Conservation (phyloP, 768 basidiomycete species). For the Suillus sp. region DNA sequence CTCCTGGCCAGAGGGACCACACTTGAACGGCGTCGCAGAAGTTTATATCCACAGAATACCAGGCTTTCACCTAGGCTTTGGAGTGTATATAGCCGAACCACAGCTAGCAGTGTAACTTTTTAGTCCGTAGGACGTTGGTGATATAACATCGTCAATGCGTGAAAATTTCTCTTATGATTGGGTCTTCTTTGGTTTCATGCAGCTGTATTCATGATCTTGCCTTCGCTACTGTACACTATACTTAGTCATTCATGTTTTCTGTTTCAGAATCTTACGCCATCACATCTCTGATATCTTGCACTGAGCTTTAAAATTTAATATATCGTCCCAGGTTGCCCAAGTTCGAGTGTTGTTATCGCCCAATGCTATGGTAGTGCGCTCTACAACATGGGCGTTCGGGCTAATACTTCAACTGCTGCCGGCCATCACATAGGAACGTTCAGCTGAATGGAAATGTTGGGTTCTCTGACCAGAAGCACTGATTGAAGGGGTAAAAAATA, state of each 20-base stretch:
- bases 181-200: background rate
- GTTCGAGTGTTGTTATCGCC: background rate
- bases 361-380: background rate
- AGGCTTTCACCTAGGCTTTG: slow-evolving; percentile 23
- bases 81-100: slow-evolving; percentile 21
- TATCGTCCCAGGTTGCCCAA: background rate
- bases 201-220: slow-evolving; percentile 2
- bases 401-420: background rate
- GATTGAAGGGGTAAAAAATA: background rate
- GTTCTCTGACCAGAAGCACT: background rate
- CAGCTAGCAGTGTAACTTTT: slow-evolving; percentile 29
- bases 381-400: background rate
- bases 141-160: background rate
- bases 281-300: background rate
- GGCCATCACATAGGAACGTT: background rate
- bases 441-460: background rate
- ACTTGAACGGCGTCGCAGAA: slow-evolving; percentile 27
- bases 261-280: background rate
- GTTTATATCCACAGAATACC: slow-evolving; percentile 18
- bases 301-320: background rate
- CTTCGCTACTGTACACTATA: slow-evolving; percentile 2
- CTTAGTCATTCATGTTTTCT: background rate
- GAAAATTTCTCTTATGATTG: background rate
- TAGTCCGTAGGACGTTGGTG: background rate
- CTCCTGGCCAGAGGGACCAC: slow-evolving; percentile 34